A percentile compares a stretch with the other conserved stretches of the same genome.
These are phyloP conservation scores for Fusarium mundagurra DNA, from an alignment of 2,329 filamentous ascomycete species.

Conservation along the genomic window DNA sequence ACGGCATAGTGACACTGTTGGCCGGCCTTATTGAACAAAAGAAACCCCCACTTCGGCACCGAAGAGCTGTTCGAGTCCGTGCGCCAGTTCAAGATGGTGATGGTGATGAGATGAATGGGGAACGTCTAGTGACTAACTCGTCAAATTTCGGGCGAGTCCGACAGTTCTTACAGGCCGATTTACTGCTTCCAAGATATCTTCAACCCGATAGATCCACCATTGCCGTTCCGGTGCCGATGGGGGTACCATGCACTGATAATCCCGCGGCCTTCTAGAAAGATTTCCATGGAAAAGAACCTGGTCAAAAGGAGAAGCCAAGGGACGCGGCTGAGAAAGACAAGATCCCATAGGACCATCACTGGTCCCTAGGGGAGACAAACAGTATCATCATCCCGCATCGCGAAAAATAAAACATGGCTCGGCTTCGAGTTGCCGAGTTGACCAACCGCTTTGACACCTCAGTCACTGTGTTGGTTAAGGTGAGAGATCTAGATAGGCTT, in stretches of 20 bases:
- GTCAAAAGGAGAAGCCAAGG: neutral
- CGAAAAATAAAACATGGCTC: constrained; percentile 9
- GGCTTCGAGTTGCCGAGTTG: constrained; percentile 24
- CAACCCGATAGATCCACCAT: neutral
- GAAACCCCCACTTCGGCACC: constrained; percentile 33
- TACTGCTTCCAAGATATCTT: neutral
- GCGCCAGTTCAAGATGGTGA: neutral
- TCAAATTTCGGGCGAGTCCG: constrained; percentile 7
- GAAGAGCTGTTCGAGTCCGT: constrained; percentile 30
- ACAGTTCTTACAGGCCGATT: neutral
- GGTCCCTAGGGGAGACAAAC: neutral
- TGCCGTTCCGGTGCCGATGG: constrained; percentile 34
- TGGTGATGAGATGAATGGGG: constrained; percentile 17
- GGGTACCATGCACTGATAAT: constrained; percentile 11
- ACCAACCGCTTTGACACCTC: constrained; percentile 15
- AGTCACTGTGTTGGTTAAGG: neutral
- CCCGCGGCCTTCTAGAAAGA: constrained; percentile 40
- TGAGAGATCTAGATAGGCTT: constrained; percentile 4
- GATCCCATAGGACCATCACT: constrained; percentile 7
- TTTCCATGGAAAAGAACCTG: constrained; percentile 10
- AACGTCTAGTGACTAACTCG: constrained; percentile 3
- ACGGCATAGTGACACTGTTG: neutral
- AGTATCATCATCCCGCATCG: constrained; percentile 13
- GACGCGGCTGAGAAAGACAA: neutral
- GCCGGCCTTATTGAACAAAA: neutral